A percentile compares a stretch with the other conserved stretches of the same genome.
These are phyloP conservation scores for Fusarium sp. DNA, from an alignment of 2,329 filamentous ascomycete species.

Conservation along the genomic window DNA sequence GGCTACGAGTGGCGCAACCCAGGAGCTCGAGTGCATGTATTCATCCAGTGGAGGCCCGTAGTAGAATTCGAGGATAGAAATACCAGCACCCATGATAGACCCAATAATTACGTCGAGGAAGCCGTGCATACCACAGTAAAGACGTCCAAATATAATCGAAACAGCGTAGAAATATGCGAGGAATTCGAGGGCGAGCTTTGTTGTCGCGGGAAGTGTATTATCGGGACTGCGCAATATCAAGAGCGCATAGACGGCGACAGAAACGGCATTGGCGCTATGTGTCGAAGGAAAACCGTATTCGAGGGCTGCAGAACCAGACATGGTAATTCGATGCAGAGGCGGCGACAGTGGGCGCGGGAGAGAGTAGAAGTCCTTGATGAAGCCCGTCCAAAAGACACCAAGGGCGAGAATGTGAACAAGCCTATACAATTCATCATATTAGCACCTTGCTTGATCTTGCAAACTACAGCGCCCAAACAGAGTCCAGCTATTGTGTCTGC, in stretches of 20 bases:
- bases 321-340: constrained; percentile 93
- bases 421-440: constrained; percentile 55
- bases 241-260: constrained; percentile 88
- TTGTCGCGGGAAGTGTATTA: constrained; percentile 71
- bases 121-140: constrained; percentile 99
- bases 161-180: constrained; percentile 87
- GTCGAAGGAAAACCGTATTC: constrained; percentile 99
- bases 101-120: constrained; percentile 92
- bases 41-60: constrained; percentile 75
- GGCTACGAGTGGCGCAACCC: constrained; percentile 75
- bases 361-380: constrained; percentile 94
- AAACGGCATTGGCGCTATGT: constrained; percentile 96
- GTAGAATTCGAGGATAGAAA: constrained; percentile 73
- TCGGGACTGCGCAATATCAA: constrained; percentile 77
- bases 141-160: constrained; percentile 90
- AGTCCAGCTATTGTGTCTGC: background rate
- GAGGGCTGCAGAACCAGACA: constrained; percentile 94
- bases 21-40: constrained; percentile 77
- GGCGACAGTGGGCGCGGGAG: constrained; percentile 93
- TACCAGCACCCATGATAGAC: constrained; percentile 79
- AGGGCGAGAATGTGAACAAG: constrained; percentile 82
- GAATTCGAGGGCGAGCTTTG: constrained; percentile 74
- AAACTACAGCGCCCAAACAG: background rate
- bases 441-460: constrained; percentile 26
- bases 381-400: constrained; percentile 90